These are phyloP conservation scores for Kregervanrija delftensis DNA, from an alignment of 805 yeast species.

Conservation along the genomic window DNA sequence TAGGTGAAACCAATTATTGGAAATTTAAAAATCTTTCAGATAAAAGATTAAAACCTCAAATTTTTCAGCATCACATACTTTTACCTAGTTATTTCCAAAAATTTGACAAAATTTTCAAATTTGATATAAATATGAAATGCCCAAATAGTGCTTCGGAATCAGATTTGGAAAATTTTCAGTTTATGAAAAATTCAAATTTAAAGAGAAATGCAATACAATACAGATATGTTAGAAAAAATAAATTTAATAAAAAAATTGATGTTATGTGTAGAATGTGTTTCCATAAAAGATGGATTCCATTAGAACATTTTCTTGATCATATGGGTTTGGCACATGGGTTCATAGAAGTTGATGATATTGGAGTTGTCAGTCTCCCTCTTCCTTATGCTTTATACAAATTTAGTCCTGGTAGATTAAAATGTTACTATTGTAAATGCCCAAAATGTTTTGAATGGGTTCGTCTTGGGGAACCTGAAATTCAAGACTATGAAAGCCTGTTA, in stretches of 20 bases:
- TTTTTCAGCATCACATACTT: slow-evolving; percentile 13
- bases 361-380: slow-evolving; percentile 11
- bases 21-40: not conserved
- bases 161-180: slow-evolving; percentile 1
- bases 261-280: slow-evolving; percentile 19
- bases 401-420: slow-evolving; percentile 11
- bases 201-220: slow-evolving; percentile 8
- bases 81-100: not conserved
- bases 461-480: slow-evolving; percentile 12
- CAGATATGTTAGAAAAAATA: slow-evolving; percentile 8
- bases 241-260: not conserved
- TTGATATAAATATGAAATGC: slow-evolving; percentile 5
- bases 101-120: not conserved
- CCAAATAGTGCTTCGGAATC: slow-evolving; percentile 14
- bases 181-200: slow-evolving; percentile 3
- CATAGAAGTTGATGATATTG: slow-evolving; percentile 1
- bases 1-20: no score
- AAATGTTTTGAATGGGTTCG: slow-evolving; percentile 18
- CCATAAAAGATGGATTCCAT: slow-evolving; percentile 15
- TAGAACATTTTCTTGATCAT: slow-evolving; percentile 10
- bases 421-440: slow-evolving; percentile 19
- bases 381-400: slow-evolving; percentile 14
- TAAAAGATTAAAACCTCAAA: slow-evolving; percentile 12
- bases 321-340: slow-evolving; percentile 22
- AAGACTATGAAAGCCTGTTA: not conserved